Evolutionary conservation across 441 rosid genomes (phyloP), one percentile per base, ranked within the genome.

Genomic region (Arabidopsis lyrata): DNA sequence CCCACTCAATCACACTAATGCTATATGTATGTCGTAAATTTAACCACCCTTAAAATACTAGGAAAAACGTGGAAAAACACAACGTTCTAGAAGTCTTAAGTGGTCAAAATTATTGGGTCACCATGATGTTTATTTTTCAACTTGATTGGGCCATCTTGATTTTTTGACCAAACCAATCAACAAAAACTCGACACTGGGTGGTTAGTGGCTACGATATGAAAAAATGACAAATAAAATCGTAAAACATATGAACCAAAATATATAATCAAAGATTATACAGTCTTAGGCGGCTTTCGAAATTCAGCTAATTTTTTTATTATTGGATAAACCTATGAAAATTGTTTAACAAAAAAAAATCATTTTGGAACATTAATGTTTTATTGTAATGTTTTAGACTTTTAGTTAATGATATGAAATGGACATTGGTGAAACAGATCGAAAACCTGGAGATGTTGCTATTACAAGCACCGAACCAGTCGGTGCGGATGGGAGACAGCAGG

Each of bases 381-480:
- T 63, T 10, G 20, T 66, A 14, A 35, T 2, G 13, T 57, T 63
- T 20, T 55, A 18, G 20, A 18, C 20, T 18, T 18, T 70, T 55
- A 42, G 12, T 18, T 53, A 61, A 45, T 52, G 20, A 72, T 66
- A 66, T 77, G 63, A 71, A 58, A 64, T 58, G 56, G 16, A 49
- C 1, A 27, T 24, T 69, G 29, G 13, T 64, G 63, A 54, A 74
- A 63, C 91, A 91, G 98, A 81, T 92, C 52, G 79, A 88, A 56
- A 80, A 89, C 87, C 72, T 95, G 83, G 97, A 95, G 76, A 90
- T 78, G 80, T 75, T 95, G 55, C 70, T 95, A 5, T 53, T 95
- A 67, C 90, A 92, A 89, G 99, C 93, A 41, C 88, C 96, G 44
- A 83, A 60, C 80, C 91, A 92, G 64, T 82, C 94, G 1, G 90